Evolutionary conservation across 768 basidiomycete species (phyloP).

Genomic region (Mycena vitilis): DNA sequence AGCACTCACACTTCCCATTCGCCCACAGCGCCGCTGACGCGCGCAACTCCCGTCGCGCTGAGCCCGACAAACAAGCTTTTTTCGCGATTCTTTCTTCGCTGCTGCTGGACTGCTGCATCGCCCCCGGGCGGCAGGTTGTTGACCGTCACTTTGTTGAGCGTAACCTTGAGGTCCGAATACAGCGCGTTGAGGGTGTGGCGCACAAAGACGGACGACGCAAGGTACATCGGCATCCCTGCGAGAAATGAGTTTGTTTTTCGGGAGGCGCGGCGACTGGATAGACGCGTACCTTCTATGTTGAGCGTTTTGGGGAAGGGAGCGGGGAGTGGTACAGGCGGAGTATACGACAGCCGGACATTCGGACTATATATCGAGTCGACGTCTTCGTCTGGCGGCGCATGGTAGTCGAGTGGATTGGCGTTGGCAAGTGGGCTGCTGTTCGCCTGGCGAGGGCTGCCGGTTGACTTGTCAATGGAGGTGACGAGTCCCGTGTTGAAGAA

Average conservation of each 20-base stretch:
- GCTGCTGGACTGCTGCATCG: slow-evolving; percentile 30
- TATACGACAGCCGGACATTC: slow-evolving; percentile 71
- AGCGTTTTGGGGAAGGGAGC: slow-evolving; percentile 77
- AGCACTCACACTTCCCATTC: slow-evolving; percentile 80
- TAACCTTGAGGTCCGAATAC: slow-evolving; percentile 73
- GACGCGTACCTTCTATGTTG: slow-evolving; percentile 73
- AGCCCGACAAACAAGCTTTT: slow-evolving; percentile 69
- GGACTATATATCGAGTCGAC: slow-evolving; percentile 71
- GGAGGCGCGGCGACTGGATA: neutral
- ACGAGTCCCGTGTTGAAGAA: slow-evolving; percentile 80
- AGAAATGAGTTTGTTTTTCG: neutral
- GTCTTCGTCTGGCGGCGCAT: slow-evolving; percentile 45
- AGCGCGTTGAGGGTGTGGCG: slow-evolving; percentile 82
- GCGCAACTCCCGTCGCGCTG: slow-evolving; percentile 65
- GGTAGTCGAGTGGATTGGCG: slow-evolving; percentile 44
- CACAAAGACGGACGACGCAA: slow-evolving; percentile 75
- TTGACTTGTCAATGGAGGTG: slow-evolving; percentile 61
- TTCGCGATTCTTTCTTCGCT: slow-evolving; percentile 55
- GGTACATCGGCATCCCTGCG: slow-evolving; percentile 77
- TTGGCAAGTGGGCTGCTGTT: slow-evolving; percentile 42
- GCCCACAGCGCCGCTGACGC: slow-evolving; percentile 70
- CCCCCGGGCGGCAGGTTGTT: slow-evolving; percentile 40
- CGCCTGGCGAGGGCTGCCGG: slow-evolving; percentile 49
- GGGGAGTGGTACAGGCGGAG: slow-evolving; percentile 73
- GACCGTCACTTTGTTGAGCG: slow-evolving; percentile 61